Evolutionary conservation across 2,329 filamentous ascomycete genomes (phyloP).

Genomic region (Harringtonia aguacate): DNA sequence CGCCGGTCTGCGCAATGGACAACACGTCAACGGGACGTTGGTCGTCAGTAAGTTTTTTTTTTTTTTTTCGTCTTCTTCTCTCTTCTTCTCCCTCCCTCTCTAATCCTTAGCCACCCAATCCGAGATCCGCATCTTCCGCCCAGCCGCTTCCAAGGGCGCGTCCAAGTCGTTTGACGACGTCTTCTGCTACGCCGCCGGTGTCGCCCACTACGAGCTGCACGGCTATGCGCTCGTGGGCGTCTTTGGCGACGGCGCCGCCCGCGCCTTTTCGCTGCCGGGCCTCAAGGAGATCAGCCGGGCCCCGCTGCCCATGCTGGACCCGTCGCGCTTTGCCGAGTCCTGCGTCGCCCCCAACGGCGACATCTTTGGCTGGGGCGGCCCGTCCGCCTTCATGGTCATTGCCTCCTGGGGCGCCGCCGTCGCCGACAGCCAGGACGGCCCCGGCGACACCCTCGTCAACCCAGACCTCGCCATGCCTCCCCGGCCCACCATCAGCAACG

Average conservation of each 20-base stretch:
- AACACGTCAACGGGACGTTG: constrained; percentile 68
- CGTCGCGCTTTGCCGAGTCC: constrained; percentile 57
- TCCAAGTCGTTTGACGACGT: constrained; percentile 79
- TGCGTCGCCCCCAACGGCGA: constrained; percentile 69
- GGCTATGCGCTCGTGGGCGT: constrained; percentile 73
- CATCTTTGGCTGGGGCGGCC: constrained; percentile 79
- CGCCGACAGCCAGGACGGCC: constrained; percentile 47
- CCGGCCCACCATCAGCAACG: constrained; percentile 83
- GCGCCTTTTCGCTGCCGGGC: constrained; percentile 77
- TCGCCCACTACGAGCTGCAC: constrained; percentile 63
- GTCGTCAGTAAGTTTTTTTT: constrained; percentile 49
- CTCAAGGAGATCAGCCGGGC: constrained; percentile 72
- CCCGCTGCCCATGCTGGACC: constrained; percentile 60
- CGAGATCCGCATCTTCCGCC: constrained; percentile 80
- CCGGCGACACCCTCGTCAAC: constrained; percentile 69
- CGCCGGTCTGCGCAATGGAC: constrained; percentile 63
- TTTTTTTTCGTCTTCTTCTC: background rate
- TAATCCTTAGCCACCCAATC: constrained; percentile 44
- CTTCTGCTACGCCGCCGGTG: constrained; percentile 69
- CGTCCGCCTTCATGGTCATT: constrained; percentile 74
- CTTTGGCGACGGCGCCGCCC: constrained; percentile 70
- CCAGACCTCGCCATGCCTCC: constrained; percentile 61
- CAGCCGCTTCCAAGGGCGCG: constrained; percentile 77
- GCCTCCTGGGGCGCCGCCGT: constrained; percentile 69
- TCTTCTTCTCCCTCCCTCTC: constrained; percentile 15